These are phyloP conservation scores for Dillenia suffruticosa DNA, from an alignment of 164 flowering plant genomes.

Conservation along the genomic window DNA sequence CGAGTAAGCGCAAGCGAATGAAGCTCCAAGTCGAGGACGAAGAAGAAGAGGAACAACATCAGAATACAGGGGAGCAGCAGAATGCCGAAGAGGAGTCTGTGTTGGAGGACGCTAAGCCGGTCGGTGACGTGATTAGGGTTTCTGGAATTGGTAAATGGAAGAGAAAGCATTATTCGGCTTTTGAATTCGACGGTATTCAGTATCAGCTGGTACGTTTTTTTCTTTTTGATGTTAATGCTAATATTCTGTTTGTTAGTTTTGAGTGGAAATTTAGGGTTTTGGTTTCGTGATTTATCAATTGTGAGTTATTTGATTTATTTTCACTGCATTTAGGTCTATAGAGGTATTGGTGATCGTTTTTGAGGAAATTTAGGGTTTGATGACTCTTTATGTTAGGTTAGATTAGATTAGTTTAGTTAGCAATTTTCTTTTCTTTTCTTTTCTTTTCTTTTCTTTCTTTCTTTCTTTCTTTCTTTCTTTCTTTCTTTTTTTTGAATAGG, in stretches of 20 bases:
- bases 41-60: constrained; percentile 5
- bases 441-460: too few species aligned
- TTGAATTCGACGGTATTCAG: constrained; percentile 60
- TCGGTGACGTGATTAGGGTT: constrained; percentile 56
- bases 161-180: constrained; percentile 49
- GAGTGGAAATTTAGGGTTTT: not conserved
- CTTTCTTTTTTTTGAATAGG: too few species aligned
- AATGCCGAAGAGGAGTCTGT: constrained; percentile 26
- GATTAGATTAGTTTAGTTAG: too few species aligned
- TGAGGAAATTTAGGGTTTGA: not conserved
- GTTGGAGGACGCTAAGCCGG: constrained; percentile 56
- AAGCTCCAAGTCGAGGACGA: constrained; percentile 3
- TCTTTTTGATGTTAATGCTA: not conserved
- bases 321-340: not conserved
- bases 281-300: not conserved
- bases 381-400: not conserved
- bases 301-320: not conserved
- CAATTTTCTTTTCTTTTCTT: too few species aligned
- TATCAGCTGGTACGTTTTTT: constrained; percentile 53
- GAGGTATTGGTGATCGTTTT: not conserved
- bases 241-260: not conserved
- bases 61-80: constrained; percentile 5
- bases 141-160: constrained; percentile 54
- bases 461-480: too few species aligned
- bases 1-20: constrained; percentile 10